A percentile compares a stretch with the other conserved stretches of the same genome.
These are phyloP conservation scores for Inonotus hispidus DNA, from an alignment of 1,284 basidiomycete species.

Conservation along the genomic window DNA sequence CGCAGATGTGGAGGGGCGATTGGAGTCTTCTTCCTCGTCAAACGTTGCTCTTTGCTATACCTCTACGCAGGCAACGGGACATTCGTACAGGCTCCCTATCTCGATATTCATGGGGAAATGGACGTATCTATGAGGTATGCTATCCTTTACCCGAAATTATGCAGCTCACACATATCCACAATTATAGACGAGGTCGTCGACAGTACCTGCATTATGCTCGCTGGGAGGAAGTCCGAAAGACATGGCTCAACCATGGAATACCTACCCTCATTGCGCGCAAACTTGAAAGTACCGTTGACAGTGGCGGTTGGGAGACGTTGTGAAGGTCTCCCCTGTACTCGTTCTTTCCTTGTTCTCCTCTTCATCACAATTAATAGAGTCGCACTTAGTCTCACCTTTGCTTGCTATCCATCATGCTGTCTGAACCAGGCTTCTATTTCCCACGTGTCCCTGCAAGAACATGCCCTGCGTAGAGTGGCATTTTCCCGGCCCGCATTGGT, in stretches of 20 bases:
- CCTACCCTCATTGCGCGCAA: constrained; percentile 89
- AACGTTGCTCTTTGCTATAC: constrained; percentile 89
- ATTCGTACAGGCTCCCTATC: constrained; percentile 86
- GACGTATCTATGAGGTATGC: constrained; percentile 87
- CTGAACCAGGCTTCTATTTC: not conserved
- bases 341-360: too few relatives aligned
- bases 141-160: not conserved
- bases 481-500: too few relatives aligned
- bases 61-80: constrained; percentile 87
- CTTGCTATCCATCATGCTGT: not conserved
- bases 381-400: not conserved
- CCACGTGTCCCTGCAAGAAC: not conserved
- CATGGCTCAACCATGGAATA: constrained; percentile 87
- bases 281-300: constrained; percentile 84
- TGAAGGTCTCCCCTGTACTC: constrained; percentile 29
- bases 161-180: constrained; percentile 5
- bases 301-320: constrained; percentile 89
- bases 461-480: too few relatives aligned
- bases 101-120: constrained; percentile 93
- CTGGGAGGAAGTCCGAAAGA: constrained; percentile 89
- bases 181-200: constrained; percentile 70
- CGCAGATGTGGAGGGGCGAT: constrained; percentile 90
- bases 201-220: constrained; percentile 84
- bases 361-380: too few relatives aligned
- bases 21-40: constrained; percentile 89